Conservation (phyloP, 768 basidiomycete genomes). For the Hygrocybe coccinea region DNA sequence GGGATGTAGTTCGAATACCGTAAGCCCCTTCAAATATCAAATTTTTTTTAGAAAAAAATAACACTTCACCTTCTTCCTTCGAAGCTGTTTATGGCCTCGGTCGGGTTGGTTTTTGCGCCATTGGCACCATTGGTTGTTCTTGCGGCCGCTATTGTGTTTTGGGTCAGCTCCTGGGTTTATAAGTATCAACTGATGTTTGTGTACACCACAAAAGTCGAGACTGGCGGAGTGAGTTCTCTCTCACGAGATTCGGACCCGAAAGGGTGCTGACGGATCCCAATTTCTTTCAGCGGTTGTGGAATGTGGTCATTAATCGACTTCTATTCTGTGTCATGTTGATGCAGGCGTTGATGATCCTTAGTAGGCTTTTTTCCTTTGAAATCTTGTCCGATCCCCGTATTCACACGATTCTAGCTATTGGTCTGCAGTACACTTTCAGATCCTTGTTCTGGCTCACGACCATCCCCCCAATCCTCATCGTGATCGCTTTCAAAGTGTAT, state of each 20-base stretch:
- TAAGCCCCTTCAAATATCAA: slow-evolving; percentile 29
- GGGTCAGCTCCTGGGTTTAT: slow-evolving; percentile 82
- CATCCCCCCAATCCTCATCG: slow-evolving; percentile 80
- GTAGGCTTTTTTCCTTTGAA: slow-evolving; percentile 42
- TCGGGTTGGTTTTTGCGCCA: slow-evolving; percentile 91
- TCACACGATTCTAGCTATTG: slow-evolving; percentile 56
- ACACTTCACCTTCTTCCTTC: slow-evolving; percentile 2
- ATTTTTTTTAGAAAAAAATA: slow-evolving; percentile 9
- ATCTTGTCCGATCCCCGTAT: slow-evolving; percentile 10
- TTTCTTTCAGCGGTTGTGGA: slow-evolving; percentile 74
- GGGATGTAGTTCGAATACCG: slow-evolving; percentile 48
- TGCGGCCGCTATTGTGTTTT: slow-evolving; percentile 80
- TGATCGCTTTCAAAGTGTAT: slow-evolving; percentile 81
- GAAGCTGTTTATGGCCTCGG: slow-evolving; percentile 85
- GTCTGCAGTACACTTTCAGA: slow-evolving; percentile 69
- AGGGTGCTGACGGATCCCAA: slow-evolving; percentile 3
- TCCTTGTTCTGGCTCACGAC: slow-evolving; percentile 76
- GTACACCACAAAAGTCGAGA: slow-evolving; percentile 82
- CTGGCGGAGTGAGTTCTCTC: slow-evolving; percentile 70
- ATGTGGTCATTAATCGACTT: slow-evolving; percentile 86
- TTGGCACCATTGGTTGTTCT: slow-evolving; percentile 86
- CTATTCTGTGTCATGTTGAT: slow-evolving; percentile 75
- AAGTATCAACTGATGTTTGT: slow-evolving; percentile 98
- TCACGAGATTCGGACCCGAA: slow-evolving; percentile 4
- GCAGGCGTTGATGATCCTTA: slow-evolving; percentile 82